These are phyloP conservation scores for Corinectria fuckeliana DNA, from an alignment of 2,329 filamentous ascomycete species.

Conservation along the genomic window DNA sequence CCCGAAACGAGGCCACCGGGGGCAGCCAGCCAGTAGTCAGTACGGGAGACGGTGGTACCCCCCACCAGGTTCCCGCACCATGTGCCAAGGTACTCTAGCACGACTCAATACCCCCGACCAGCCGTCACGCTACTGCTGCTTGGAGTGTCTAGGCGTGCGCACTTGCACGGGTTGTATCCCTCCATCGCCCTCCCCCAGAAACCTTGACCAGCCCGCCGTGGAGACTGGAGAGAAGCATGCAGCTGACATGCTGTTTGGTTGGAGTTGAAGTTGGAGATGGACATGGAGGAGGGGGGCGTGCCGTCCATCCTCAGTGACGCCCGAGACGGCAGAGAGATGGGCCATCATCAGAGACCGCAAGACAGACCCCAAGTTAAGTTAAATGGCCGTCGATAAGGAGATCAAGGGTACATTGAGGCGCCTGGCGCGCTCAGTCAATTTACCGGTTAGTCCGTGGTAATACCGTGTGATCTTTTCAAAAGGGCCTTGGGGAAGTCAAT, in stretches of 20 bases:
- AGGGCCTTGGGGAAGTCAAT: not conserved
- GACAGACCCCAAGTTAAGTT: not conserved
- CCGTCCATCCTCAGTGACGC: not conserved
- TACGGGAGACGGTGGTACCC: conserved; percentile 27
- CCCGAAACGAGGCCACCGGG: conserved; percentile 16
- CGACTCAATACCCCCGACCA: conserved; percentile 26
- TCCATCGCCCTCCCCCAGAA: conserved; percentile 20
- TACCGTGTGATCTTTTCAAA: not conserved
- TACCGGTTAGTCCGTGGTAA: not conserved
- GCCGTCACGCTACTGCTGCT: conserved; percentile 25
- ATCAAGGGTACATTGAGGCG: not conserved
- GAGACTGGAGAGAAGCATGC: conserved; percentile 24
- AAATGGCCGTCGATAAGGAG: not conserved
- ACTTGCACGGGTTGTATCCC: conserved; percentile 20
- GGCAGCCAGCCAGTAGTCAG: conserved; percentile 14
- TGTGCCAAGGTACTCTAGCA: conserved; percentile 32
- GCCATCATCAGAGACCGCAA: not conserved
- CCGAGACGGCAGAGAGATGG: not conserved
- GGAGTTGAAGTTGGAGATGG: too few species aligned
- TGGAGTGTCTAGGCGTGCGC: conserved; percentile 24
- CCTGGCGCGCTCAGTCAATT: not conserved
- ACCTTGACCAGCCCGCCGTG: conserved; percentile 30
- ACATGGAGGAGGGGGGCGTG: conserved; percentile 15
- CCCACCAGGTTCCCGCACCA: conserved; percentile 25
- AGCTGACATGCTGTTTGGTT: conserved; percentile 6